Evolutionary conservation across 2,329 filamentous ascomycete genomes (phyloP), one percentile per base, ranked within the genome.

Genomic region (Neopestalotiopsis sp.): DNA sequence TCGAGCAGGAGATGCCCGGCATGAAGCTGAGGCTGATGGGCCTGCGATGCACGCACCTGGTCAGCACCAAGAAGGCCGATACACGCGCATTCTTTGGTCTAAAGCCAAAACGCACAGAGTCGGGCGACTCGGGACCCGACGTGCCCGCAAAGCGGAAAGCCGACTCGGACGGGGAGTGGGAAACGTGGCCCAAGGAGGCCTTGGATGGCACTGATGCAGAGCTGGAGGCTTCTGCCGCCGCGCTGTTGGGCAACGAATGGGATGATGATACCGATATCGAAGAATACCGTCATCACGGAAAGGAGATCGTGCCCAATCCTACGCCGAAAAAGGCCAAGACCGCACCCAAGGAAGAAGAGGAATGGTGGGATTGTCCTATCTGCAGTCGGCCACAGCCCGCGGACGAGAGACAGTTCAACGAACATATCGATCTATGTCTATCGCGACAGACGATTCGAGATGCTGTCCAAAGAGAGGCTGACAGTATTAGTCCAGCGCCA

Each of bases 341-440:
- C 0, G 63, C 74, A 13, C 61, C 74, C 4, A 75, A 78, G 10
- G 78, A 82, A 66, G 81, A 87, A 13, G 76, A 77, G 66, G 84
- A 89, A 61, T 85, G 84, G 78, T 98, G 95, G 95, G 87, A 91
- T 49, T 99, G 96, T 78, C 96, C 96, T 0, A 93, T 98, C 59
- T 99, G 96, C 78, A 82, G 84, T n/a, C 85, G 91, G 17, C 91
- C 93, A 0, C 95, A 98, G 75, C 76, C 84, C 0, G 88, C 94
- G 0, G 87, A 95, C 64, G 94, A 98, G 77, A 86, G 86, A 60
- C 83, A 82, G 0, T 97, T 98, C 81, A 99, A 99, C 73, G 89
- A 92, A 68, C 96, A 99, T 76, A 94, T 99, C 65, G 96, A 99
- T 78, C 88, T 92, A 9, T 99, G 96, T 78, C 86, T 99, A 1